Evolutionary conservation across 495 filamentous ascomycete species (phyloP), one percentile per base, ranked within the genome.

Genomic region (Neurospora sp.): DNA sequence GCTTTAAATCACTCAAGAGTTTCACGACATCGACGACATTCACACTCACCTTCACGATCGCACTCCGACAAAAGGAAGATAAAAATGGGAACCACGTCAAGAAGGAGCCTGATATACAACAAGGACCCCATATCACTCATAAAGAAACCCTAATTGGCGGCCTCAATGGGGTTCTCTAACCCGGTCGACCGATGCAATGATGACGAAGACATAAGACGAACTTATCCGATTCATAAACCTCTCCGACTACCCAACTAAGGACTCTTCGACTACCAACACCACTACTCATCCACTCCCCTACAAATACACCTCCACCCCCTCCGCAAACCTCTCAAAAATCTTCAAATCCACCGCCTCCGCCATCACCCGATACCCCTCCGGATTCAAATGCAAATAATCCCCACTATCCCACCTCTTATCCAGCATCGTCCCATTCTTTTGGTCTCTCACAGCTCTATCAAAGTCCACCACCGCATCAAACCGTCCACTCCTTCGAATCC

Each of bases 391-490:
- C 75, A 92, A 77, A 75, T 85, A 86, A 80, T 92, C 90, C 0
- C 90, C 90, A 11, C 84, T 85, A 71, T 92, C 84, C 79, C 83
- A 90, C 72, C 82, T 75, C 37, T 66, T 70, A 53, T 74, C 74
- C 73, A 92, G 75, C 77, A 81, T 74, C 40, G 79, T 82, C n/a
- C 70, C 74, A 27, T 86, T 82, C 2, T 76, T 73, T 3, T 76
- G 77, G 77, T 91, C 86, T 59, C 88, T 76, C 69, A 91, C 72
- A 7, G 85, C 80, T 40, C 40, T 73, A 75, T 89, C 89, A 75
- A 92, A 91, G 74, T 92, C 90, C 40, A 91, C 74, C 0, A 91
- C 86, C 0, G 80, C 86, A 78, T 92, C 90, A 76, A 91, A 92
- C 66, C 79, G 72, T 0, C 86, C 86, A 61, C 82, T 84, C 9